Evolutionary conservation across 2,329 filamentous ascomycete genomes (phyloP).

Genomic region (Colletotrichum musicola): DNA sequence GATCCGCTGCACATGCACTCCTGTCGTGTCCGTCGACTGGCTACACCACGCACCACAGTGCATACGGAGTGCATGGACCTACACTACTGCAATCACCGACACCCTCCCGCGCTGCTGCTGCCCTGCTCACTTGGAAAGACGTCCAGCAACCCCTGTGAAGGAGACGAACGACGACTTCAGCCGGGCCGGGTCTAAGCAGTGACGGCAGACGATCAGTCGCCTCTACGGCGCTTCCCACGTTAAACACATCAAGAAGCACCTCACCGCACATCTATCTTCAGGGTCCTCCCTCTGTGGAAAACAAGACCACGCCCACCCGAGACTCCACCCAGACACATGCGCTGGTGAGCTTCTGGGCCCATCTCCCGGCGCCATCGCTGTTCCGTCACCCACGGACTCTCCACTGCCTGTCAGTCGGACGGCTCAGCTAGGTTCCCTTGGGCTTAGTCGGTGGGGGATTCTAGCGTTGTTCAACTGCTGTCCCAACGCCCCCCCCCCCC

Average conservation of each 20-base stretch:
- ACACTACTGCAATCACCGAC: conserved; percentile 29
- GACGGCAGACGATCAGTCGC: conserved; percentile 21
- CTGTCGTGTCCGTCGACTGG: conserved; percentile 50
- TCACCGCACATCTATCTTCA: conserved; percentile 40
- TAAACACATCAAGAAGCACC: conserved; percentile 22
- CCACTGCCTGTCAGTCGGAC: conserved; percentile 33
- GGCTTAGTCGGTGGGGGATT: conserved; percentile 37
- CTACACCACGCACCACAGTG: conserved; percentile 44
- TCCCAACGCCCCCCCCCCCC: conserved; percentile 22
- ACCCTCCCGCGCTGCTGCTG: conserved; percentile 21
- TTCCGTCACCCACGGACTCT: conserved; percentile 34
- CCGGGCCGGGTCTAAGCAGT: conserved; percentile 15
- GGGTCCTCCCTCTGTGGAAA: conserved; percentile 35
- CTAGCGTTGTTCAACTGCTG: conserved; percentile 33
- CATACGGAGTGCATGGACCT: conserved; percentile 35
- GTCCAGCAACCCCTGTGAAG: conserved; percentile 23
- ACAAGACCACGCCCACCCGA: conserved; percentile 20
- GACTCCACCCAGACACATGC: conserved; percentile 35
- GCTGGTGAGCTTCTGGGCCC: conserved; percentile 36
- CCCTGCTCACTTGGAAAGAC: conserved; percentile 17
- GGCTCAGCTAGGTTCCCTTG: conserved; percentile 34
- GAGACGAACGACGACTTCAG: conserved; percentile 33
- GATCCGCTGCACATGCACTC: conserved; percentile 52
- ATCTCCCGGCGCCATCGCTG: conserved; percentile 33
- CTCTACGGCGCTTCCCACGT: conserved; percentile 32